Base-by-base conservation (phyloP, 768 basidiomycete genomes). In the Lactarius deliciosus region DNA sequence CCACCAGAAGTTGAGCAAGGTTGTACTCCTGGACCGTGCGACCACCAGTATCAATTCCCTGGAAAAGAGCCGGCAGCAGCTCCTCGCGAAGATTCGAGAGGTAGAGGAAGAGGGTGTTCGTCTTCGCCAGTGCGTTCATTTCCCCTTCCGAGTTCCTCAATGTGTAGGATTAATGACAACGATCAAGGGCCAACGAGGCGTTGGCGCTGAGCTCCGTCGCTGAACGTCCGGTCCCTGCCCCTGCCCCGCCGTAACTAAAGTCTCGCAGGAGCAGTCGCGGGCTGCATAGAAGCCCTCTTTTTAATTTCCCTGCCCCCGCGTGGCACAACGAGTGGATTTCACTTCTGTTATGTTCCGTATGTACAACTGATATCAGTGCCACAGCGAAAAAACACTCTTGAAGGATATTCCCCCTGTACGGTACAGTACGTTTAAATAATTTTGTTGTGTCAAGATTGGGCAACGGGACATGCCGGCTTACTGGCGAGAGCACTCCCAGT, bases 1-100 rank as follows among this genome's bases (percentile, higher is more conserved):
- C 55, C 94, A 92, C 81, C 92, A 94, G 83, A 92, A 94, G 82
- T 88, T 91, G 13, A 92, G 89, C 84, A 96, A 96, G 80, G 90
- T 94, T 63, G 91, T 88, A 69, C 81, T 96, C 62, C 85, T 96
- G 72, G 94, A 96, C 73, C 86, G 92, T 73, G 89, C 93, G 47
- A 91, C 91, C 69, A 87, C 86, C 60, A 91, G 95, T 78, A 90
- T 96, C 81, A 85, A 87, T 79, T 88, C 91, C 72, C 87, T 95
- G 73, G 91, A 94, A 80, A 85, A 87, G 76, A 86, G 88, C 71
- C 88, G 86, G 69, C 83, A 83, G 65, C 86, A 90, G 73, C 80
- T 90, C 71, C 90, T 91, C 81, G 84, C 83, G 75, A 82, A 88
- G 75, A 82, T 93, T 71, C 86, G 90, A 77, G 81, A 85, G 75